Evolutionary conservation across 495 filamentous ascomycete genomes (phyloP).

Genomic region (Aspergillus sparsus): DNA sequence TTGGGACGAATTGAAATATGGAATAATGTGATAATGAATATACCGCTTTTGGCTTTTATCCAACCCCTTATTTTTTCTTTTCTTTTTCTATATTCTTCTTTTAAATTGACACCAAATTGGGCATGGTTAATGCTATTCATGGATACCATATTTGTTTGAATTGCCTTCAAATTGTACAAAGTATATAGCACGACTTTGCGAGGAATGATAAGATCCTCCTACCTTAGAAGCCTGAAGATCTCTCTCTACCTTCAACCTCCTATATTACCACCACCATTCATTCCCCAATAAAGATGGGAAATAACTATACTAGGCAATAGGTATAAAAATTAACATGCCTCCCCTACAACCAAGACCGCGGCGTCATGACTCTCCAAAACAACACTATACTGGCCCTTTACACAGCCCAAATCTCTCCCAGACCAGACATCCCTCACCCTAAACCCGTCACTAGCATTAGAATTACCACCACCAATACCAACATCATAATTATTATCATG

Average conservation of each 20-base stretch:
- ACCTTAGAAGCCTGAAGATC: too few relatives aligned
- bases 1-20: background rate
- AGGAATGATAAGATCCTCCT: too few relatives aligned
- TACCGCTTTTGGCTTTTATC: background rate
- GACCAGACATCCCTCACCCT: conserved; percentile 57
- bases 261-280: background rate
- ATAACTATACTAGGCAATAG: background rate
- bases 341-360: conserved; percentile 45
- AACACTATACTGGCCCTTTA: conserved; percentile 35
- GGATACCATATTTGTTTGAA: too few relatives aligned
- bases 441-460: conserved; percentile 34
- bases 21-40: conserved; percentile 15
- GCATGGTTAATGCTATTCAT: too few relatives aligned
- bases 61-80: background rate
- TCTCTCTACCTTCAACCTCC: too few relatives aligned
- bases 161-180: too few relatives aligned
- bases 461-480: too few relatives aligned
- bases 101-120: too few relatives aligned
- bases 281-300: background rate
- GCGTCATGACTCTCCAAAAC: conserved; percentile 52
- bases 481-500: too few relatives aligned
- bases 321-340: conserved; percentile 26
- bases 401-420: conserved; percentile 50
- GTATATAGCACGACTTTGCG: too few relatives aligned
- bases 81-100: background rate